A percentile compares a stretch with the other conserved stretches of the same genome.
Evolutionary conservation across 164 flowering plant genomes (phyloP).

Genomic region (Vitis cinerea): DNA sequence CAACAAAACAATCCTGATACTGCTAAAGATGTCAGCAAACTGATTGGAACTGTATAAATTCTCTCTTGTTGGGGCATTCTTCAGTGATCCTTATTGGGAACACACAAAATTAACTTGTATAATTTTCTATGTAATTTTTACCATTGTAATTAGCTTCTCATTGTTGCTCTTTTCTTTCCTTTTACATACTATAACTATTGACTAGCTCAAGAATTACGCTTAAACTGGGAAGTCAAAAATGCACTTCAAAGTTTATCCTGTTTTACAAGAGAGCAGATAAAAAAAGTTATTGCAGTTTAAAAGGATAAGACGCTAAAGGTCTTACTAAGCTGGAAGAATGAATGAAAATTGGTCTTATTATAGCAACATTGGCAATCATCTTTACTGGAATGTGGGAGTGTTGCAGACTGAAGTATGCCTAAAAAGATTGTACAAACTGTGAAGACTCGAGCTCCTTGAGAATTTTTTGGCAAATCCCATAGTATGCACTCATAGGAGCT

Average conservation of each 20-base stretch:
- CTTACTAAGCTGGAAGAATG: conserved; percentile 68
- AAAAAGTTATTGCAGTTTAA: conserved; percentile 23
- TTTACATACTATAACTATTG: too few species aligned
- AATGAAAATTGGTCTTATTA: conserved; percentile 76
- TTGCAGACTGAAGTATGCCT: conserved; percentile 64
- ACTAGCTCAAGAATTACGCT: too few species aligned
- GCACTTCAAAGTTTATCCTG: conserved; percentile 15
- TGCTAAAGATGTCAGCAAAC: conserved; percentile 89
- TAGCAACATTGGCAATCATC: conserved; percentile 78
- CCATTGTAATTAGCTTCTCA: conserved; percentile 47
- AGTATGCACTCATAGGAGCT: conserved; percentile 78
- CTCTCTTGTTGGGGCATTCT: conserved; percentile 82
- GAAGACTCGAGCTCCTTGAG: conserved; percentile 74
- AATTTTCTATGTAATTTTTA: conserved; percentile 76
- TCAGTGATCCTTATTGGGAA: conserved; percentile 95
- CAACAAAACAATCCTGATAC: conserved; percentile 81
- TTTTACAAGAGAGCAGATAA: conserved; percentile 49
- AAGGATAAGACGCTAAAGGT: conserved; percentile 29
- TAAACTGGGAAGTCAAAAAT: too few species aligned
- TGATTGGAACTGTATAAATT: conserved; percentile 95
- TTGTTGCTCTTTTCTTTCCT: neutral
- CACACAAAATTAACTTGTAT: conserved; percentile 83
- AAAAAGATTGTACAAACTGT: conserved; percentile 49
- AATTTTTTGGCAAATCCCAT: conserved; percentile 94
- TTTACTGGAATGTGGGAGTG: conserved; percentile 76